phyloP scores from a whole-genome alignment of 177 flowering plant species.

The Vitis hybrid region DNA sequence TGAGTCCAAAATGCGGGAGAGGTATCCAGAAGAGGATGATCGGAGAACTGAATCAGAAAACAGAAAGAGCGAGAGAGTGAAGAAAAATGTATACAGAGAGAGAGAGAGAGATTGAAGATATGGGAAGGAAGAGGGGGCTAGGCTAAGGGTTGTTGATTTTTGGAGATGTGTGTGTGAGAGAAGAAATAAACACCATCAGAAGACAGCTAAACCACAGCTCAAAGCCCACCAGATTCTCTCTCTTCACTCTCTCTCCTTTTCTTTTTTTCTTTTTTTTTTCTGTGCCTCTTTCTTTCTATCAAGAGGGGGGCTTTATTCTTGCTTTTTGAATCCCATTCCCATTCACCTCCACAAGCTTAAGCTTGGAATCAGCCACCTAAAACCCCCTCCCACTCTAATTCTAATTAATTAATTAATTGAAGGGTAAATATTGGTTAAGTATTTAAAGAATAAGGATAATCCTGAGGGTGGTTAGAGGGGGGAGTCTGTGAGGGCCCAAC shows the following conservation, averaged over 20 bases:
- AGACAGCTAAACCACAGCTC: constrained; percentile 93
- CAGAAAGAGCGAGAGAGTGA: background rate
- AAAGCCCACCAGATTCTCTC: constrained; percentile 57
- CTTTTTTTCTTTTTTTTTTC: background rate
- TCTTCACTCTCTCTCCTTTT: constrained; percentile 10
- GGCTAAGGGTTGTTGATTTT: constrained; percentile 21
- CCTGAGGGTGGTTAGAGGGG: background rate
- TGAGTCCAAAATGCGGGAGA: constrained; percentile 4
- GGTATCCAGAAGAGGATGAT: background rate
- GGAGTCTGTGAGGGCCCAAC: no score
- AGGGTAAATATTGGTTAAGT: background rate
- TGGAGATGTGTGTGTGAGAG: constrained; percentile 22
- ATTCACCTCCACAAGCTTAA: constrained; percentile 7
- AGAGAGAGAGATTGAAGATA: constrained; percentile 7
- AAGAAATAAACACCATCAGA: constrained; percentile 21
- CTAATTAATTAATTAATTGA: background rate
- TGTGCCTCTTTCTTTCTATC: constrained; percentile 8
- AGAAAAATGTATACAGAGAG: constrained; percentile 5
- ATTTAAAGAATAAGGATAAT: background rate
- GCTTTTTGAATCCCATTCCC: constrained; percentile 21
- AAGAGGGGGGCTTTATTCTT: constrained; percentile 13
- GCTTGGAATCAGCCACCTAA: constrained; percentile 8
- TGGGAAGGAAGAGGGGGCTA: constrained; percentile 11
- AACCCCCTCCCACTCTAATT: background rate
- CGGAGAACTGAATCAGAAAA: background rate